Evolutionary conservation across 768 basidiomycete genomes (phyloP), one percentile per base, ranked within the genome.

Genomic region (Lentinula boryana): DNA sequence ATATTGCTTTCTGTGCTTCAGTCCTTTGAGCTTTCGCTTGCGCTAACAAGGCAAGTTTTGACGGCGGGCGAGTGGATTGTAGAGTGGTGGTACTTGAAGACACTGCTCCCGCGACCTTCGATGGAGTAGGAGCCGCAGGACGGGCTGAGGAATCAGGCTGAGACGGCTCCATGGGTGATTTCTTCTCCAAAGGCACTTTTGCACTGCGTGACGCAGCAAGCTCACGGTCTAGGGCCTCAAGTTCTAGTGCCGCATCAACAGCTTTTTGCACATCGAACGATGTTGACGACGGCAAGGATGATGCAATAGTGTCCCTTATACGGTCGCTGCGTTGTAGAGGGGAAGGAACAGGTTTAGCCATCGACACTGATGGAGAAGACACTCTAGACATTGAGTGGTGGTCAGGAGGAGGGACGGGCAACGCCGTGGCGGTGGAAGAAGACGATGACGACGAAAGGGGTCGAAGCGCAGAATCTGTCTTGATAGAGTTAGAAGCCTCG

Each of bases 1-100:
- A 57, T 4, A 65, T 65, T 2, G 68, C 64, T 1, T 61, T 46
- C 72, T 75, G 41, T 76, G 72, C 61, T 77, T 79, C 3, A 77
- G 77, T 33, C 77, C 68, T 57, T 75, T 74, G 73, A 18, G 74
- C 71, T 63, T 81, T 84, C 27, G 79, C 81, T 67, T 88, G 87
- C 7, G 91, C 90, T 31, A 93, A 79, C 63, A 84, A 77, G 7
- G 88, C 87, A 9, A 93, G 77, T 68, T 92, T 89, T 9, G 91
- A 91, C n/a, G 81, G 80, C 49, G 76, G 76, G 33, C 79, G 80
- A 56, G 71, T 52, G 52, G 63, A 56, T 44, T 63, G 58, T 7
- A 23, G 41, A 21, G 33, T 49, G 8, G 58, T 16, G 54, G 36
- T 2, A 33, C 13, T 49, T 8, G 56, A 41, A 18, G 56, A 56